These are phyloP conservation scores for Colletotrichum horii DNA, from an alignment of 2,329 filamentous ascomycete genomes.

Conservation along the genomic window DNA sequence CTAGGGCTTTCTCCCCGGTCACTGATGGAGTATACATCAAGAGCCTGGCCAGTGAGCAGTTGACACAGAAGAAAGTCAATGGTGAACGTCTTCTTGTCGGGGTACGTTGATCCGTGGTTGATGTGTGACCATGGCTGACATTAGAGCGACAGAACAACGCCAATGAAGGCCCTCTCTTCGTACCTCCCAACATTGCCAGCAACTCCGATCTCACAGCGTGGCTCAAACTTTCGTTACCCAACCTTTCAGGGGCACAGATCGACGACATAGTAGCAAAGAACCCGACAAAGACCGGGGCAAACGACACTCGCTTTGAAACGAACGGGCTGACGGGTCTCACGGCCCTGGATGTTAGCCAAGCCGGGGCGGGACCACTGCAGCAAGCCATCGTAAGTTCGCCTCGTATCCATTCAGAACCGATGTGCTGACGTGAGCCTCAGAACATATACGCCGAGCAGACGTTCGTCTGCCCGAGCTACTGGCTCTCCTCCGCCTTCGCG, in stretches of 20 bases:
- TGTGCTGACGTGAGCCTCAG: conserved; percentile 37
- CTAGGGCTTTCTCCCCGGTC: conserved; percentile 34
- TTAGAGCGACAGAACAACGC: conserved; percentile 41
- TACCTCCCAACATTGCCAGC: conserved; percentile 47
- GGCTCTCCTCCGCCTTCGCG: conserved; percentile 54
- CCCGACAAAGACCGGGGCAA: conserved; percentile 27
- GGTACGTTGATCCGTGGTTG: background rate
- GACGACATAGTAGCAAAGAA: conserved; percentile 42
- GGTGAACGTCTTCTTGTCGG: conserved; percentile 23
- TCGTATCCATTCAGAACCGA: background rate
- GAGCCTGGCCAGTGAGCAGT: conserved; percentile 31
- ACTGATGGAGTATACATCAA: conserved; percentile 37
- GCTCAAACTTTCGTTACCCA: conserved; percentile 32
- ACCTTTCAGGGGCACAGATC: conserved; percentile 25
- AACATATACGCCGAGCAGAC: conserved; percentile 61
- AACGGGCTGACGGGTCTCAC: background rate
- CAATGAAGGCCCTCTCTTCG: conserved; percentile 54
- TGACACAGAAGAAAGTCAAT: conserved; percentile 34
- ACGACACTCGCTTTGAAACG: conserved; percentile 17
- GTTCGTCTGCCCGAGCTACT: conserved; percentile 62
- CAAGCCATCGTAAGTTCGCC: background rate
- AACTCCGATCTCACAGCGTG: conserved; percentile 42
- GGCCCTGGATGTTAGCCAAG: conserved; percentile 45
- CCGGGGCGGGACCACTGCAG: conserved; percentile 60
- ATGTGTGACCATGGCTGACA: accelerated